Evolutionary conservation across 768 basidiomycete species (phyloP), one percentile per base, ranked within the genome.

Genomic region (Pleurotus cornucopiae): DNA sequence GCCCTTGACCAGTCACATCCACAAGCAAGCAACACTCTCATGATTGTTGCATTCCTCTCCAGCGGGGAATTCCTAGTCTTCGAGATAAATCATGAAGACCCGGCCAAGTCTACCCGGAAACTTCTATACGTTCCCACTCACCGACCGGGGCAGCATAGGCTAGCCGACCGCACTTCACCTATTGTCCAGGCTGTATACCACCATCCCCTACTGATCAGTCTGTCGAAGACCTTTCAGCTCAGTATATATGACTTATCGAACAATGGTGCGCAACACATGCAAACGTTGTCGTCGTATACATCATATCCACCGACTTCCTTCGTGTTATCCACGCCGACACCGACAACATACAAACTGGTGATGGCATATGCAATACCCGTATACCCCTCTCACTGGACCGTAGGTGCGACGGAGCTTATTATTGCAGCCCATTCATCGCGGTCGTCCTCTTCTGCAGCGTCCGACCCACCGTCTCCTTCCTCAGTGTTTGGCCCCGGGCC

Each of bases 311-410:
- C 91, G 1, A 81, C 84, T 3, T 91, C 89, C 3, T 70, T 93
- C n/a, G 81, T 91, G n/a, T 71, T 93, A 46, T 89, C 90, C 20
- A 74, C 78, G 20, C 81, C 82, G 20, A 76, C 84, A 14, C 63
- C 80, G 7, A 66, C 71, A 9, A 79, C 73, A 25, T 93, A 88
- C 71, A 91, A 86, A 65, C 77, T 93, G 49, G 74, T 92, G 23
- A 69, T 93, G 61, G 82, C 85, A 14, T 91, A 91, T 69, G 75
- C 88, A 16, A 74, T 84, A 37, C 89, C 89, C 26, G 85, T 93
- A 43, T 92, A 89, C 66, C 91, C 91, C 3, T 74, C 76, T 14
- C 91, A 93, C 66, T 93, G 88, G 88, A 84, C 85, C 21, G 80
- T 85, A 26, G 89, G 88, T 30, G 84, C 81, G 4, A 89, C 89